A percentile compares a stretch with the other conserved stretches of the same genome.
These are phyloP conservation scores for Rhododendron molle DNA, from an alignment of 148 eudicot genomes.

Conservation along the genomic window DNA sequence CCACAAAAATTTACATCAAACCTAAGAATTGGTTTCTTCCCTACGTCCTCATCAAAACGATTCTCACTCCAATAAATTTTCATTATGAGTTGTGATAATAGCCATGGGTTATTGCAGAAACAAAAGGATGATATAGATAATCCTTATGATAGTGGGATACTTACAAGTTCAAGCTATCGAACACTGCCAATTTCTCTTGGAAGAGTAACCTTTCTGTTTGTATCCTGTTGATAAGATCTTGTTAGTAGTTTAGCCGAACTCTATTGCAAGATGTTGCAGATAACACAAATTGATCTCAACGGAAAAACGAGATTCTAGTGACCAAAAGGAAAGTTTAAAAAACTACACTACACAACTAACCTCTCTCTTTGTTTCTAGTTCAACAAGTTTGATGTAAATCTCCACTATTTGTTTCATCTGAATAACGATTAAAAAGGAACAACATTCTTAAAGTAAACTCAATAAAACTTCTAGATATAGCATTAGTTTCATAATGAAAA, in stretches of 20 bases:
- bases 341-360: conserved; percentile 26
- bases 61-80: not conserved
- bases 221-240: conserved; percentile 54
- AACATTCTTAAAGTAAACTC: not conserved
- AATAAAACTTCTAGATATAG: not conserved
- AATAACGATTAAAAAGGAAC: not conserved
- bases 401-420: conserved; percentile 99
- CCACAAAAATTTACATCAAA: not conserved
- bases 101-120: not conserved
- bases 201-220: conserved; percentile 60
- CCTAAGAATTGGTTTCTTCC: not conserved
- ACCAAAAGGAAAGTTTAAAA: conserved; percentile 5
- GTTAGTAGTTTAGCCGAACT: conserved; percentile 10
- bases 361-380: conserved; percentile 92
- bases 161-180: conserved; percentile 89
- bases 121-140: not conserved
- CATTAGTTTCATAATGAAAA: not conserved
- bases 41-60: not conserved
- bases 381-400: conserved; percentile 90
- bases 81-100: not conserved
- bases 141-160: conserved; percentile 14
- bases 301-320: not conserved
- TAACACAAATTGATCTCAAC: not conserved
- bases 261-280: not conserved
- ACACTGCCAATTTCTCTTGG: conserved; percentile 90